Evolutionary conservation across 805 yeast species (phyloP), one percentile per base, ranked within the genome.

Genomic region (Wickerhamiella siamensis): DNA sequence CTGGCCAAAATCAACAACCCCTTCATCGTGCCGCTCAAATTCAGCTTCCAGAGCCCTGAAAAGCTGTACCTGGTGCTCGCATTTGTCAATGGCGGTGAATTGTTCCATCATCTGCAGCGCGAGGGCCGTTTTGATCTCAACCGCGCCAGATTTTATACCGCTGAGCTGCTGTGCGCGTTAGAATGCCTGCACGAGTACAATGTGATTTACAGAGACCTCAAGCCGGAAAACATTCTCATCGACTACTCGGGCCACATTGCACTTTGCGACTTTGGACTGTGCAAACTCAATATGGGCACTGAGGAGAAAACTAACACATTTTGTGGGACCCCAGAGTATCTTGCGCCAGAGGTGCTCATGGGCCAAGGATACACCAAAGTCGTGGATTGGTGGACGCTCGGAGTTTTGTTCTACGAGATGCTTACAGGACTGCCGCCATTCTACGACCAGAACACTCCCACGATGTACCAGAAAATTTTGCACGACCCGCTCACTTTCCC

Each of bases 381-480:
- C 8, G 97, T 91, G 18, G 98, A 91, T 62, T 91, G 95, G 88
- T 91, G 98, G 98, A 91, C 98, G 1, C 67, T 91, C 52, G 98
- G 98, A 33, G 87, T 88, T 15, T 67, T 91, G 41, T 66, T 91
- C 36, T 91, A 84, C 59, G 98, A 88, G 57, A 91, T 91, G 98
- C 67, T 91, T 46, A 86, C 96, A 1, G 95, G 97, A 1, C 70
- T 91, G 51, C 98, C 98, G 4, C 98, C 98, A 32, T 91, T 84
- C 59, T 91, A 84, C 59, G 97, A 91, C 58, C 95, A 87, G 57
- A 91, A 87, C 61, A 81, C 82, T 5, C 79, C 86, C 45, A 77
- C 77, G 35, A 91, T 91, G 98, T 91, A 91, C 66, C 76, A 82
- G 55, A 91, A 88, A 65, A 91, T 91, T 49, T 64, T 91, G 45